These are phyloP conservation scores for Russula foetens DNA, from an alignment of 768 basidiomycete species.

Conservation along the genomic window DNA sequence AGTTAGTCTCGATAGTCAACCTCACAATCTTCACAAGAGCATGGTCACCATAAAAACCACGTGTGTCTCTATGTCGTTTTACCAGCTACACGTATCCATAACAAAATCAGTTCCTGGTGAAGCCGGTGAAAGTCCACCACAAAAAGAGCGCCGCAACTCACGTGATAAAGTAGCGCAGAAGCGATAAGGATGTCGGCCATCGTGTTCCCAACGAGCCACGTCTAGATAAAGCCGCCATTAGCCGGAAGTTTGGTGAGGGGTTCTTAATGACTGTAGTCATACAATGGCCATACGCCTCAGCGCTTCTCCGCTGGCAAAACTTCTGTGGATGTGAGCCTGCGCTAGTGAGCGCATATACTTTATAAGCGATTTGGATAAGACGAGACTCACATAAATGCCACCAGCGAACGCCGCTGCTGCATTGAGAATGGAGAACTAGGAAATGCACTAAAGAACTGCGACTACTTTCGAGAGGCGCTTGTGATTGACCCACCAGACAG, in stretches of 20 bases:
- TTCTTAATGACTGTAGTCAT: neutral
- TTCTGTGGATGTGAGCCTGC: neutral
- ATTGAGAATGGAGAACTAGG: neutral
- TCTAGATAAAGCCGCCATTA: neutral
- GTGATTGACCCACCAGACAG: neutral
- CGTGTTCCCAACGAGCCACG: conserved; percentile 1
- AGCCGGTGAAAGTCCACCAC: too few relatives aligned
- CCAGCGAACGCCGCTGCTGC: neutral
- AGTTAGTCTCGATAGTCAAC: conserved; percentile 24
- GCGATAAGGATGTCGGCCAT: neutral
- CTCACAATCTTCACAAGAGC: conserved; percentile 19
- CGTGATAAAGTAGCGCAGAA: neutral
- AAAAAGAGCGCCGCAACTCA: neutral
- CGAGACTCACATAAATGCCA: neutral
- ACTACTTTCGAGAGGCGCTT: too few relatives aligned
- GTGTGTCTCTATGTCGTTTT: neutral
- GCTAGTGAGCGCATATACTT: neutral
- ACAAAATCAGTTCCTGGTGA: neutral
- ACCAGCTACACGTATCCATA: neutral
- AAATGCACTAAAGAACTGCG: neutral
- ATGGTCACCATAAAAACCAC: neutral
- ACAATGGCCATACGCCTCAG: neutral
- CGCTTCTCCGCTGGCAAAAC: neutral
- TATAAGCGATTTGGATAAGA: neutral
- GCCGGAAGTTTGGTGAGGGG: neutral